Percentiles rank a stretch among this genome's conserved stretches.
phyloP scores from a whole-genome alignment of 2,329 filamentous ascomycete genomes.

The Colletotrichum sp. region DNA sequence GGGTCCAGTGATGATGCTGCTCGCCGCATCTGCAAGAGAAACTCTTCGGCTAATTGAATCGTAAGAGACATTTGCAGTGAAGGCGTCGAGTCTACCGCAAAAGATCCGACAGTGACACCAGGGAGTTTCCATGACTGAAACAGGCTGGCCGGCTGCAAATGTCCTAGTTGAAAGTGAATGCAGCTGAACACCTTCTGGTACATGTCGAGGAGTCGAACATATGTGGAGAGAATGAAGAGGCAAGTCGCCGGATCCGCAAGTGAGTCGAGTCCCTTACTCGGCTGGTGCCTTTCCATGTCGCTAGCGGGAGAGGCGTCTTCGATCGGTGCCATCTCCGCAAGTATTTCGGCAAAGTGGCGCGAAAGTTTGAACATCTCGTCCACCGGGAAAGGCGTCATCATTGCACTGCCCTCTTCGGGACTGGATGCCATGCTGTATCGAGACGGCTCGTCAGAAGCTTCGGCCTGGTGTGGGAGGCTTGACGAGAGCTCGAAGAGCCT shows the following conservation, averaged over 20 bases:
- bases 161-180: constrained; percentile 36
- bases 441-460: constrained; percentile 13
- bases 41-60: constrained; percentile 46
- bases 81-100: constrained; percentile 42
- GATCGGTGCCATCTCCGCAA: constrained; percentile 28
- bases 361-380: constrained; percentile 47
- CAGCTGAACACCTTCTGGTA: constrained; percentile 44
- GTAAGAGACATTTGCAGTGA: constrained; percentile 48
- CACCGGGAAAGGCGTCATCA: constrained; percentile 38
- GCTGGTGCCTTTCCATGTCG: neutral
- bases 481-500: constrained; percentile 42
- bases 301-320: constrained; percentile 14
- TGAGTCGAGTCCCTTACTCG: constrained; percentile 13
- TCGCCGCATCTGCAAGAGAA: constrained; percentile 38
- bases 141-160: constrained; percentile 27
- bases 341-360: constrained; percentile 37
- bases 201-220: constrained; percentile 44
- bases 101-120: constrained; percentile 44
- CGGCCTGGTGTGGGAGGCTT: constrained; percentile 32
- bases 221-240: constrained; percentile 43
- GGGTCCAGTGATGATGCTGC: constrained; percentile 34
- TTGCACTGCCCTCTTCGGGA: constrained; percentile 26
- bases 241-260: constrained; percentile 38
- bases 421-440: constrained; percentile 15
- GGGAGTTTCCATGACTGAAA: constrained; percentile 45